A percentile compares a stretch with the other conserved stretches of the same genome.
Evolutionary conservation across 352 stramenopile genomes (phyloP).

Genomic region (Phytopythium cucurbitacearum): DNA sequence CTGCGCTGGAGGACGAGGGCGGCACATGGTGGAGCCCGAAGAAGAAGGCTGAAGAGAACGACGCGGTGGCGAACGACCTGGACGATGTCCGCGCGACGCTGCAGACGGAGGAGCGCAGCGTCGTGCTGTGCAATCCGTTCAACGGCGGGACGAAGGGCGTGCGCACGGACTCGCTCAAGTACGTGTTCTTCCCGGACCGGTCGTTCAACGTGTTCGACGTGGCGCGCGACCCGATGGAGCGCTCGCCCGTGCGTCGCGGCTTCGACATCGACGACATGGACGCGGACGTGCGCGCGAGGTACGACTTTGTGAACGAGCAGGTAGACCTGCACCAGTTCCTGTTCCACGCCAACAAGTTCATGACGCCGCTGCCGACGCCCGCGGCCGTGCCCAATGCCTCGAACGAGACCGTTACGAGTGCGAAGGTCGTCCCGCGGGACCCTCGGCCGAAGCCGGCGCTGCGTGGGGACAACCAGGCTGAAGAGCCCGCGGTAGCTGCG

Average conservation of each 20-base stretch:
- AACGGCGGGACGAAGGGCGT: constrained; percentile 62
- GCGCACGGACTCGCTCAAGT: constrained; percentile 66
- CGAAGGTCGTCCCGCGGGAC: too few species aligned
- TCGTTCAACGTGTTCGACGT: constrained; percentile 66
- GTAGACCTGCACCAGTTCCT: constrained; percentile 74
- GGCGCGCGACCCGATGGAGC: constrained; percentile 40
- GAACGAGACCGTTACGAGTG: constrained; percentile 10
- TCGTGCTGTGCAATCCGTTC: constrained; percentile 71
- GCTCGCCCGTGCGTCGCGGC: constrained; percentile 41
- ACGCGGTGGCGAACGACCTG: background rate
- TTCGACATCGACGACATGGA: constrained; percentile 68
- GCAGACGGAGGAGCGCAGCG: constrained; percentile 28
- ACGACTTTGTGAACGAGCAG: constrained; percentile 45
- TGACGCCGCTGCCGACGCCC: constrained; percentile 14
- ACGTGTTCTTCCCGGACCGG: constrained; percentile 60
- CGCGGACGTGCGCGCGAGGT: constrained; percentile 32
- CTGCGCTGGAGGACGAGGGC: background rate
- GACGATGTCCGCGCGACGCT: constrained; percentile 10
- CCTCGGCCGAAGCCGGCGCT: too few species aligned
- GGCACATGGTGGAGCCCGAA: background rate
- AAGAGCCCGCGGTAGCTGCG: too few species aligned
- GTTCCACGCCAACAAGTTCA: constrained; percentile 64
- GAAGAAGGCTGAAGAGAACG: background rate
- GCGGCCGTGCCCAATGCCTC: constrained; percentile 3
- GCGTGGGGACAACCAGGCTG: too few species aligned